Conservation (phyloP, 192 early-diverging fungal species). For the Cladochytrium replicatum region DNA sequence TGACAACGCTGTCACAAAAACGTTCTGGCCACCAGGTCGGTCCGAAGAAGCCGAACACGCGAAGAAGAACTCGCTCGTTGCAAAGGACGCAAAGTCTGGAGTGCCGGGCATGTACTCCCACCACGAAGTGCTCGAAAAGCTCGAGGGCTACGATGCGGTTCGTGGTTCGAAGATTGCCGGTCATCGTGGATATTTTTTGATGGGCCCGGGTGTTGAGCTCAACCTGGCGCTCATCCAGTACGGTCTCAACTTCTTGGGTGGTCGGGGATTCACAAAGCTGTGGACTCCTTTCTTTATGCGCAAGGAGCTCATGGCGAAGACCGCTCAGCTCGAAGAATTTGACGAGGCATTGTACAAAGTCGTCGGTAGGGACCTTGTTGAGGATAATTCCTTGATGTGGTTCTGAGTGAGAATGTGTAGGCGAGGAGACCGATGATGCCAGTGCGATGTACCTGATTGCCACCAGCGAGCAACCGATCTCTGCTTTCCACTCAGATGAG, state of each 20-base stretch:
- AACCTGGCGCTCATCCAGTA: conserved; percentile 96
- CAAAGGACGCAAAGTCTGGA: conserved; percentile 39
- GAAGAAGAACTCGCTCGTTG: conserved; percentile 23
- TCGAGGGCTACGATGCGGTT: conserved; percentile 81
- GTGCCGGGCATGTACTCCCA: conserved; percentile 53
- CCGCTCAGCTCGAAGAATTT: conserved; percentile 94
- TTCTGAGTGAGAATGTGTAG: no score
- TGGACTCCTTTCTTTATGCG: conserved; percentile 99
- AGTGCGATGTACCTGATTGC: conserved; percentile 90
- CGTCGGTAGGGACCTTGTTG: conserved; percentile 12
- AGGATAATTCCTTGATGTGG: conserved; percentile 38
- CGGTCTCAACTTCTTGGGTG: conserved; percentile 82
- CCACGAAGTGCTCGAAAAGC: conserved; percentile 86
- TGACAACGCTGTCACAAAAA: conserved; percentile 33
- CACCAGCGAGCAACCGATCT: conserved; percentile 97
- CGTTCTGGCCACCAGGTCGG: conserved; percentile 45
- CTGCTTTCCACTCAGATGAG: conserved; percentile 89
- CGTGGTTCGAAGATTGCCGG: conserved; percentile 92
- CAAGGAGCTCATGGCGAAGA: conserved; percentile 94
- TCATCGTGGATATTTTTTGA: conserved; percentile 98
- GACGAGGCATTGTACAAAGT: conserved; percentile 98
- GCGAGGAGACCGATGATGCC: conserved; percentile 41
- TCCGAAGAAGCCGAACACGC: conserved; percentile 27
- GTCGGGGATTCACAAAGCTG: conserved; percentile 77
- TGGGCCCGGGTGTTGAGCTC: conserved; percentile 87